Conservation (phyloP, 1,284 basidiomycete genomes). For the Coniophora puteana region DNA sequence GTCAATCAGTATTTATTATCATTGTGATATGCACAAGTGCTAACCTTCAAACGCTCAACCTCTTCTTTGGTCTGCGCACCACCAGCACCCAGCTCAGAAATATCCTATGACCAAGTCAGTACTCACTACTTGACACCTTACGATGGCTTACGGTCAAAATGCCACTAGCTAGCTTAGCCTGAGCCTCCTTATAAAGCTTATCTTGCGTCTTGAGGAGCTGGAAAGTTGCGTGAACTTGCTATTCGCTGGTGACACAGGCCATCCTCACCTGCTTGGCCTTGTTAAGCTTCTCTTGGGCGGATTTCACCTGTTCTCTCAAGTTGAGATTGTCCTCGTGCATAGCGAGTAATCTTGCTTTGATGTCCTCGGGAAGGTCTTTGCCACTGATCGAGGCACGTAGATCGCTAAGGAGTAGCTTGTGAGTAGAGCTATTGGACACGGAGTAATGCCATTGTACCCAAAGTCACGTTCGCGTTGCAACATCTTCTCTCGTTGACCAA, state of each 20-base stretch:
- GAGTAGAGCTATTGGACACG: not conserved
- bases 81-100: no score
- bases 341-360: constrained; percentile 71
- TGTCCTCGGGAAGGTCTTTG: constrained; percentile 76
- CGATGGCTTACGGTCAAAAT: constrained; percentile 18
- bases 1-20: constrained; percentile 2
- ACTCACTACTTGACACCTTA: constrained; percentile 29
- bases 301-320: constrained; percentile 71
- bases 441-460: constrained; percentile 44
- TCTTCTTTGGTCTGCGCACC: constrained; percentile 48
- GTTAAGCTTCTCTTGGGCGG: constrained; percentile 70
- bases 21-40: constrained; percentile 3
- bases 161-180: constrained; percentile 41
- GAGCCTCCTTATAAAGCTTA: constrained; percentile 79
- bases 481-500: constrained; percentile 81
- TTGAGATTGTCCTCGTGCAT: constrained; percentile 76
- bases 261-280: constrained; percentile 73
- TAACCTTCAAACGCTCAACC: constrained; percentile 56
- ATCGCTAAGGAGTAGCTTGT: constrained; percentile 43
- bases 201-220: constrained; percentile 93
- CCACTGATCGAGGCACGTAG: constrained; percentile 70
- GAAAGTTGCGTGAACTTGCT: constrained; percentile 9
- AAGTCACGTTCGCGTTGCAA: constrained; percentile 78
- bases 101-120: constrained; percentile 6
- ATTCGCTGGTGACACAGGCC: no score